These are phyloP conservation scores for Phylloboletellus chloephorus DNA, from an alignment of 1,284 basidiomycete species.

Conservation along the genomic window DNA sequence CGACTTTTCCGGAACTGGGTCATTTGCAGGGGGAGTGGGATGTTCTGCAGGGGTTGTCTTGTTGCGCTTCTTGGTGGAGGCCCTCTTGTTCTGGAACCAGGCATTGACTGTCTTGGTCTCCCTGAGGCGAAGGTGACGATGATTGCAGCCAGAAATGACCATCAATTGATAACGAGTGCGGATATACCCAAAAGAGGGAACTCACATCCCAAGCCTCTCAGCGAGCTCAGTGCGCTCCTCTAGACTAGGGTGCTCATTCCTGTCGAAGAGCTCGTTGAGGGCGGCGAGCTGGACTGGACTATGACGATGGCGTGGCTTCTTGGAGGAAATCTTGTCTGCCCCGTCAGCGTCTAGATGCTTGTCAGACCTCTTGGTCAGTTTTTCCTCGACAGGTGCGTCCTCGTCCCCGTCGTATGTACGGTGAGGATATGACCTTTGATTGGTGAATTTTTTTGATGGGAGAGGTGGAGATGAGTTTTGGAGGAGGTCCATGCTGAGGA, in stretches of 20 bases:
- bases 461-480: conserved; percentile 20
- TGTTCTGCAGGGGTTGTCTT: conserved; percentile 28
- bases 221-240: conserved; percentile 62
- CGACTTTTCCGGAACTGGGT: conserved; percentile 16
- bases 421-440: conserved; percentile 12
- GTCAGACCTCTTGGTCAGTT: conserved; percentile 28
- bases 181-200: conserved; percentile 29
- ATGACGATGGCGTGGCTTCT: conserved; percentile 75
- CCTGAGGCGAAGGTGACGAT: conserved; percentile 37
- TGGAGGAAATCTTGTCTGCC: conserved; percentile 31
- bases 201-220: conserved; percentile 68
- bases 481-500: conserved; percentile 33
- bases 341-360: conserved; percentile 23
- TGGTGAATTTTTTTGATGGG: conserved; percentile 25
- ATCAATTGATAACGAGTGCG: conserved; percentile 20
- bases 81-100: conserved; percentile 81
- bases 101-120: conserved; percentile 78
- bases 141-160: conserved; percentile 11
- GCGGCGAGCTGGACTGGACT: conserved; percentile 62
- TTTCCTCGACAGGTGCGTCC: conserved; percentile 33
- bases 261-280: conserved; percentile 70
- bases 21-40: conserved; percentile 8
- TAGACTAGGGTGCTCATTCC: conserved; percentile 67
- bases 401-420: conserved; percentile 21
- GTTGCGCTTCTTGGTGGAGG: conserved; percentile 70